Conservation (phyloP, 2,329 filamentous ascomycete genomes). For the Xylaria sp. region DNA sequence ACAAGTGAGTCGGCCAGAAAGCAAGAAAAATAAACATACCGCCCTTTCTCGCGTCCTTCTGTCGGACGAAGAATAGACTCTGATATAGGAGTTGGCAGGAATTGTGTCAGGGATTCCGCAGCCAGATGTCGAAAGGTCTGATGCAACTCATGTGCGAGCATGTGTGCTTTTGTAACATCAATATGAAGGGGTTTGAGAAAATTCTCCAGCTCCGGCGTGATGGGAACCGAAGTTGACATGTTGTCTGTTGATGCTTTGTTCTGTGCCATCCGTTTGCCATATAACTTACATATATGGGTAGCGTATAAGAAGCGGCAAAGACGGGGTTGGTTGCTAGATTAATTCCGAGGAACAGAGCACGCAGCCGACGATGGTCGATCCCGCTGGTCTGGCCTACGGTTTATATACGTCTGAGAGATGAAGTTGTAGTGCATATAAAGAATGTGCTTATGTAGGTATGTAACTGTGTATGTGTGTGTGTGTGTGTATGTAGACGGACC, state of each 20-base stretch:
- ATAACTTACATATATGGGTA: conserved; percentile 19
- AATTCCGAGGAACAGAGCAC: conserved; percentile 1
- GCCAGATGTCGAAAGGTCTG: conserved; percentile 61
- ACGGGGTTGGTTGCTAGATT: not conserved
- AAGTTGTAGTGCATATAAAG: not conserved
- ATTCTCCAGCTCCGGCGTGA: conserved; percentile 48
- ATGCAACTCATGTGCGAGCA: conserved; percentile 60
- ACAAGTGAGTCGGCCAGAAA: not conserved
- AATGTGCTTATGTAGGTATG: conserved; percentile 9
- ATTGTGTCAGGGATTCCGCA: conserved; percentile 63
- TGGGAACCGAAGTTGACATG: conserved; percentile 26
- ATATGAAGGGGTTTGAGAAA: conserved; percentile 64
- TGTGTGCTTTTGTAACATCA: conserved; percentile 56
- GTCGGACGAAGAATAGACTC: conserved; percentile 65
- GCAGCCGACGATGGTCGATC: not conserved
- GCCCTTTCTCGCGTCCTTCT: conserved; percentile 54
- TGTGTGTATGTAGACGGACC: not conserved
- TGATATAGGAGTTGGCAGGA: conserved; percentile 69
- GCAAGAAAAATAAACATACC: conserved; percentile 54
- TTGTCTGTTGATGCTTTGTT: conserved; percentile 13
- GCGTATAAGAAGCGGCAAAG: conserved; percentile 5
- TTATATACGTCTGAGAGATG: conserved; percentile 9
- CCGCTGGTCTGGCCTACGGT: conserved; percentile 3
- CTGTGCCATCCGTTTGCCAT: conserved; percentile 28
- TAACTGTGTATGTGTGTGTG: no score